A percentile compares a stretch with the other conserved stretches of the same genome.
phyloP scores from a whole-genome alignment of 441 rosid genomes.

The Populus hybrid region DNA sequence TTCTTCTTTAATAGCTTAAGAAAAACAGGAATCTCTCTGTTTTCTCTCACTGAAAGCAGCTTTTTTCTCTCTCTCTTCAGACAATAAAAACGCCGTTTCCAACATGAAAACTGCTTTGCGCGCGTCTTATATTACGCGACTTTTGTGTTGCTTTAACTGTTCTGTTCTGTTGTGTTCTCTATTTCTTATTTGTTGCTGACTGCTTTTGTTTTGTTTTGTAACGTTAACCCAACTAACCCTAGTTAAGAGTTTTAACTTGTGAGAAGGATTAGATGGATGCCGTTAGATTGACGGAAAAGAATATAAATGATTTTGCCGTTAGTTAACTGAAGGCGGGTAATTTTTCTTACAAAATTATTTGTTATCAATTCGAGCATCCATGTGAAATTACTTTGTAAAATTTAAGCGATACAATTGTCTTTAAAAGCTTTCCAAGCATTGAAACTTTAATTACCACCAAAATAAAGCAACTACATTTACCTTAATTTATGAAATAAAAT shows the following conservation, averaged over 20 bases:
- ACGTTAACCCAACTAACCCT: conserved; percentile 28
- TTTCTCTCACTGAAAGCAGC: conserved; percentile 8
- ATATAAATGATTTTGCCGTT: not conserved
- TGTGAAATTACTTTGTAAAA: not conserved
- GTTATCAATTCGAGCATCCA: not conserved
- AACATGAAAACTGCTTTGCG: conserved; percentile 27
- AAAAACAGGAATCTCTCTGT: not conserved
- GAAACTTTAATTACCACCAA: not conserved
- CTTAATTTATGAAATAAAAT: too few relatives aligned
- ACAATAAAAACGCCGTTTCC: conserved; percentile 34
- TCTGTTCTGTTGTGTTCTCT: conserved; percentile 17
- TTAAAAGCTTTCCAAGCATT: too few relatives aligned
- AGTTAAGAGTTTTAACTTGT: conserved; percentile 26
- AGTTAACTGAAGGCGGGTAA: conserved; percentile 14
- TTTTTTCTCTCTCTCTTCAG: not conserved
- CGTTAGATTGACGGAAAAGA: not conserved
- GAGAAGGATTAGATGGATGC: conserved; percentile 3
- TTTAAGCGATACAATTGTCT: not conserved
- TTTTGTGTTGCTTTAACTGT: conserved; percentile 21
- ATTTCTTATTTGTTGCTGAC: conserved; percentile 5
- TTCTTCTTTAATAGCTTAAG: not conserved
- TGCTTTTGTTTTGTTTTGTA: conserved; percentile 18
- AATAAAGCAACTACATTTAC: not conserved
- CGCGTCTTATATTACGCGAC: conserved; percentile 46
- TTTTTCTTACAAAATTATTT: not conserved